Percentiles rank a stretch among this genome's conserved stretches.
Evolutionary conservation across 805 yeast species (phyloP).

Genomic region (Candida silvicultrix): DNA sequence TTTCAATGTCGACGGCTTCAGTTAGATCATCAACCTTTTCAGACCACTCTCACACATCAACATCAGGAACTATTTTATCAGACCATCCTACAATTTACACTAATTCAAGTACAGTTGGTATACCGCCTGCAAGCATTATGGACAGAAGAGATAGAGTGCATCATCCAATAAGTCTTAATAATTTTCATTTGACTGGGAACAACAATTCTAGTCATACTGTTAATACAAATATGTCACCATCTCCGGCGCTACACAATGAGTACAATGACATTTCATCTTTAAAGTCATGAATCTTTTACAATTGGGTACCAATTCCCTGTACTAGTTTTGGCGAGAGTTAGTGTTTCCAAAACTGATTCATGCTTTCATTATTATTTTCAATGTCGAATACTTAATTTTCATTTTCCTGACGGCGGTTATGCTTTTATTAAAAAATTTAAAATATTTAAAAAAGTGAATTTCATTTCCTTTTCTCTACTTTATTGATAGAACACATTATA

Average conservation of each 20-base stretch:
- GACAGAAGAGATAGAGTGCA: constrained; percentile 30
- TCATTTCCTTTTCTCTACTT: not conserved
- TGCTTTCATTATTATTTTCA: too few species aligned
- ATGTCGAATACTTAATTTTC: too few species aligned
- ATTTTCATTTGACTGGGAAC: constrained; percentile 9
- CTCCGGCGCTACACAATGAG: not conserved
- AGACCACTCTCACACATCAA: constrained; percentile 28
- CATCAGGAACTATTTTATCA: constrained; percentile 28
- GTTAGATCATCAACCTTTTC: constrained; percentile 31
- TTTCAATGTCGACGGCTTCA: constrained; percentile 29
- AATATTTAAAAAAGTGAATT: not conserved
- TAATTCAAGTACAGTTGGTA: constrained; percentile 61
- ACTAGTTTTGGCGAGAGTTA: too few species aligned
- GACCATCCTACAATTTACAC: constrained; percentile 39
- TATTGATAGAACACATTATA: not conserved
- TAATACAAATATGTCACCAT: constrained; percentile 7
- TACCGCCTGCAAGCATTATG: constrained; percentile 68
- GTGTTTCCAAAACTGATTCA: too few species aligned
- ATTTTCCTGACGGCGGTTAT: too few species aligned
- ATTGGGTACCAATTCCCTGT: not conserved
- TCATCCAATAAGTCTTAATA: constrained; percentile 16
- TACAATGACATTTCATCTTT: not conserved
- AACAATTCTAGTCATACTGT: constrained; percentile 16
- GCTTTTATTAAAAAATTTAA: too few species aligned
- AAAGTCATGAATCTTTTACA: not conserved